These are phyloP conservation scores for Arthromyces matolae DNA, from an alignment of 768 basidiomycete genomes.

Conservation along the genomic window DNA sequence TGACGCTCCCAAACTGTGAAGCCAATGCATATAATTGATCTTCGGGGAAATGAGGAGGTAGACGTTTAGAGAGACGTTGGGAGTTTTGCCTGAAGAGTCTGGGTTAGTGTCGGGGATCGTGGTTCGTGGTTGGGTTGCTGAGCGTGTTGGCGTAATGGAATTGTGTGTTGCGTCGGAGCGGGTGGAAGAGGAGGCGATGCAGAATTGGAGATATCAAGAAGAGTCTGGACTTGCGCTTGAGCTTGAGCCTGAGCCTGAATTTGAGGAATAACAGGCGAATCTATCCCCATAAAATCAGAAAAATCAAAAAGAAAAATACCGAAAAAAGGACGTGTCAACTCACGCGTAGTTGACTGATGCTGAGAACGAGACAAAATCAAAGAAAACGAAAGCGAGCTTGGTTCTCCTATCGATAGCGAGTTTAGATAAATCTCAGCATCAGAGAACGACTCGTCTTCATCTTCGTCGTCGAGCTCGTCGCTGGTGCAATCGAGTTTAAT, in stretches of 20 bases:
- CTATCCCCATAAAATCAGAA: no score
- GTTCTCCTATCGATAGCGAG: constrained; percentile 29
- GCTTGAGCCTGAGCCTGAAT: background rate
- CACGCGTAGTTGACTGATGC: no score
- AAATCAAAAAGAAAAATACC: no score
- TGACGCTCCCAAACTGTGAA: constrained; percentile 65
- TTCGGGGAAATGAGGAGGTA: constrained; percentile 80
- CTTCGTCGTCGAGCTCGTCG: no score
- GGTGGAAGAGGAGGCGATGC: constrained; percentile 21
- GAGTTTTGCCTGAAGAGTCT: constrained; percentile 40
- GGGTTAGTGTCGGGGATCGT: constrained; percentile 1
- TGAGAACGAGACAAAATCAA: no score
- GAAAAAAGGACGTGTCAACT: no score
- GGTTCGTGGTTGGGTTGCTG: background rate
- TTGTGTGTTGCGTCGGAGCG: constrained; percentile 29
- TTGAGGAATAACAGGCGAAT: no score
- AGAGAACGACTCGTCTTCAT: constrained; percentile 16
- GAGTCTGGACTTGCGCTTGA: constrained; percentile 1
- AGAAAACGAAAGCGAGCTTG: constrained; percentile 11
- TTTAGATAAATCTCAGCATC: constrained; percentile 35
- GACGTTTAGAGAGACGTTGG: constrained; percentile 86
- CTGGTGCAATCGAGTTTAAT: constrained; percentile 10
- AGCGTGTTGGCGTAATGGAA: constrained; percentile 28
- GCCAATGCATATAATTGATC: constrained; percentile 73
- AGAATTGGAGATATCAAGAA: background rate